Evolutionary conservation across 768 basidiomycete genomes (phyloP), one percentile per base, ranked within the genome.

Genomic region (Suillus ampliporus): DNA sequence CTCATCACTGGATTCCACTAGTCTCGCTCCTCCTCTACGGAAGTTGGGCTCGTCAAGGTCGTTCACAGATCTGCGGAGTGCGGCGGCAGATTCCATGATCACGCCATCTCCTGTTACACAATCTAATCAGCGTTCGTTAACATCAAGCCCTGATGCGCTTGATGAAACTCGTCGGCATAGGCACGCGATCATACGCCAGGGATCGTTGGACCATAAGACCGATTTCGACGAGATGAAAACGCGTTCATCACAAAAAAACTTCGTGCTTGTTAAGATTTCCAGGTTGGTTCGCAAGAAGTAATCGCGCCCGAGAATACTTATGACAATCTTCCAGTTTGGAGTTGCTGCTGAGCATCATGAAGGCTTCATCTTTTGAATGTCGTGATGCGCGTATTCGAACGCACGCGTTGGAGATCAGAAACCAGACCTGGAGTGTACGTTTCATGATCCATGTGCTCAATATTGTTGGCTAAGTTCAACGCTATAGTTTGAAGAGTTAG

Each of bases 351-450:
- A 94, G 91, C 69, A 89, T 92, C 66, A 85, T 88, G 74, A 91
- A 91, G 71, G 88, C 90, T 64, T 90, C 90, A 59, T 94, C 94
- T 17, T 92, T 97, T 71, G 88, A 92, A 59, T 93, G 89, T 64
- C 86, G 85, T 21, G 89, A 92, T 65, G 91, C 90, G 11, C 85
- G 84, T 37, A 91, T 95, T 72, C 85, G 86, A 64, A 94, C 93
- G 5, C 88, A 92, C 38, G 86, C 88, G 57, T 80, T 97, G 46
- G 88, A 91, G 67, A 95, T 92, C 73, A 87, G 86, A 62, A 92
- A 93, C 67, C 88, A 90, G 69, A 92, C 91, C 4, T 89, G 85
- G 84, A 92, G 91, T 77, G 91, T 93, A 76, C 66, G 89, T 81
- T 3, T 50, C 19, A 28, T 35, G 23, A 57, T 60, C 19, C 35